These are phyloP conservation scores for Nigrospora sphaerica DNA, from an alignment of 2,329 filamentous ascomycete genomes.

Conservation along the genomic window DNA sequence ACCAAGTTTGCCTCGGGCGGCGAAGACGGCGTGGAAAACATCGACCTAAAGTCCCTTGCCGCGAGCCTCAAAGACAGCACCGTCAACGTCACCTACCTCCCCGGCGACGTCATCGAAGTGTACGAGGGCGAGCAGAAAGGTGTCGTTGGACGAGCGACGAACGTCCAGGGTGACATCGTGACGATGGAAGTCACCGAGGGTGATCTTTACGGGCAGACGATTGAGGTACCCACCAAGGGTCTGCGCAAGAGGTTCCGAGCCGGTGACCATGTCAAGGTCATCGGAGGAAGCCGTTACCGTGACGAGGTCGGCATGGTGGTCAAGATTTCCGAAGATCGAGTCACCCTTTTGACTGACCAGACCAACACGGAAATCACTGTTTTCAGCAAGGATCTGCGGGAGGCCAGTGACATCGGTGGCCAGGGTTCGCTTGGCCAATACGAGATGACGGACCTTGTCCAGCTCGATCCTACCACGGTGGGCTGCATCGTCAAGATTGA, in stretches of 20 bases:
- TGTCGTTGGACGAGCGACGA: conserved; percentile 76
- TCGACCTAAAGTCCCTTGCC: conserved; percentile 85
- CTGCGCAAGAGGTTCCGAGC: conserved; percentile 87
- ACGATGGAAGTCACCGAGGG: conserved; percentile 81
- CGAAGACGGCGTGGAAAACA: conserved; percentile 87
- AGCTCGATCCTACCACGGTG: conserved; percentile 87
- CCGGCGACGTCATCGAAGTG: conserved; percentile 93
- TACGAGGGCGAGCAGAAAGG: conserved; percentile 94
- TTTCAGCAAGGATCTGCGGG: conserved; percentile 92
- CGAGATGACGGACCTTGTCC: conserved; percentile 87
- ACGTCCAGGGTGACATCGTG: conserved; percentile 87
- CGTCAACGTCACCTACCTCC: conserved; percentile 75
- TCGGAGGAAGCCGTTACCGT: conserved; percentile 86
- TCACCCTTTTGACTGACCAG: conserved; percentile 89
- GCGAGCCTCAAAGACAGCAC: conserved; percentile 83
- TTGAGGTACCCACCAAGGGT: conserved; percentile 88
- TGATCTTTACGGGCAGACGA: conserved; percentile 70
- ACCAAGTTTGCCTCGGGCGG: conserved; percentile 85
- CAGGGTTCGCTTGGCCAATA: conserved; percentile 81
- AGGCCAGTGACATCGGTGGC: conserved; percentile 86
- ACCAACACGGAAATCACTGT: conserved; percentile 92
- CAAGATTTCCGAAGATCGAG: conserved; percentile 83
- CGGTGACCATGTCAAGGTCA: conserved; percentile 98
- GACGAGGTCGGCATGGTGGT: conserved; percentile 98
- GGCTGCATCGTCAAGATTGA: conserved; percentile 94